These are phyloP conservation scores for Zelonia costaricensis DNA, from an alignment of 208 protist species.

Conservation along the genomic window DNA sequence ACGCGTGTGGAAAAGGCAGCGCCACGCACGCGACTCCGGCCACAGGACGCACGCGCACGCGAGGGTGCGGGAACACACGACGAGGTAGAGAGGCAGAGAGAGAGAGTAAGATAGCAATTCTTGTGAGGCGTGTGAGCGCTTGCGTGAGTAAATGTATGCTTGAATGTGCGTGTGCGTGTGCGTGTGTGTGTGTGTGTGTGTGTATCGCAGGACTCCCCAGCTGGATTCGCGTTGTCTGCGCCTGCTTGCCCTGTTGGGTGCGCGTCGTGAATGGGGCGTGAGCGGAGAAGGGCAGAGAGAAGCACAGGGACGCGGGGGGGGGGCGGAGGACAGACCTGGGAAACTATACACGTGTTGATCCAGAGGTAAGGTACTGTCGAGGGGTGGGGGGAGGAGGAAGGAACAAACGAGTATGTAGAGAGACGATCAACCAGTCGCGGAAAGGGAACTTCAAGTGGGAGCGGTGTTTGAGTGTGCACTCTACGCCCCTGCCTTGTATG, in stretches of 20 bases:
- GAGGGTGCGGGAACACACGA: not conserved
- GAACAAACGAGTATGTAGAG: too few species aligned
- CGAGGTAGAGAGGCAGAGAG: not conserved
- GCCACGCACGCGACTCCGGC: not conserved
- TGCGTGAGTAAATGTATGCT: not conserved
- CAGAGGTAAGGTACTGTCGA: too few species aligned
- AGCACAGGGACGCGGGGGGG: not conserved
- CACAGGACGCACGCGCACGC: not conserved
- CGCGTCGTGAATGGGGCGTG: not conserved
- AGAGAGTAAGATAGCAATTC: not conserved
- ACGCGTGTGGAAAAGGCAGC: too few species aligned
- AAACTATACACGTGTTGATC: too few species aligned
- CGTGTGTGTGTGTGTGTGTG: not conserved
- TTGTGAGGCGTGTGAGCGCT: not conserved
- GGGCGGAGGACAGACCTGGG: not conserved
- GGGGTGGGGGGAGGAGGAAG: too few species aligned
- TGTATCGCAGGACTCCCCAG: not conserved
- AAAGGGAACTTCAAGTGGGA: too few species aligned
- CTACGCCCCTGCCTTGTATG: too few species aligned
- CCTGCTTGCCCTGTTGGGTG: not conserved
- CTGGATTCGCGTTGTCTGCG: too few species aligned
- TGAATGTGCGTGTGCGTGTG: not conserved
- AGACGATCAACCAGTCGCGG: too few species aligned
- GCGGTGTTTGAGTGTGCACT: too few species aligned
- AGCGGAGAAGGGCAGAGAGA: not conserved